Percentiles rank a stretch among this genome's conserved stretches.
Evolutionary conservation across 331 rosid genomes (phyloP).

Genomic region (Prunus yedoensis): DNA sequence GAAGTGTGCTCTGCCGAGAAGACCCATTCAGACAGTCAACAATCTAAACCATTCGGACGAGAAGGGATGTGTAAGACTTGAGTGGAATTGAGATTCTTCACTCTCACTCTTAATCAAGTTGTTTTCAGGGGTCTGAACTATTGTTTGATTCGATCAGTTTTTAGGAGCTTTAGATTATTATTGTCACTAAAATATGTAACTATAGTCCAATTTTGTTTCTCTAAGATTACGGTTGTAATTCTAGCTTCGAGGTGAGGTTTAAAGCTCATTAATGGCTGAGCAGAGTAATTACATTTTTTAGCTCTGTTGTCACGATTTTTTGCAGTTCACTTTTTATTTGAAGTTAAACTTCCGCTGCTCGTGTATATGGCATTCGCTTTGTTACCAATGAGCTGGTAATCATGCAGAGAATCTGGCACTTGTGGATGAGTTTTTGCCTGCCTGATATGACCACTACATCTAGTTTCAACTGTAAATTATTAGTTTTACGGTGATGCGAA

Average conservation of each 20-base stretch:
- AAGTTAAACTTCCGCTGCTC: too few relatives aligned
- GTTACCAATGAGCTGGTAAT: background rate
- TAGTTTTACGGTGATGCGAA: too few relatives aligned
- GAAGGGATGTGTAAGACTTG: slow-evolving; percentile 26
- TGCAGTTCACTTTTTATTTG: background rate
- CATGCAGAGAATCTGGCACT: background rate
- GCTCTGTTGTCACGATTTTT: background rate
- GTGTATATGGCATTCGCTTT: too few relatives aligned
- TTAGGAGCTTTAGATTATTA: slow-evolving; percentile 9
- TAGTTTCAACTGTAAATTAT: too few relatives aligned
- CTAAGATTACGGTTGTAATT: slow-evolving; percentile 37
- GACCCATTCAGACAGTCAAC: slow-evolving; percentile 12
- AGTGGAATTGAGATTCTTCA: slow-evolving; percentile 17
- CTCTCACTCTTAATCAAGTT: slow-evolving; percentile 9
- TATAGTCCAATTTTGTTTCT: slow-evolving; percentile 54
- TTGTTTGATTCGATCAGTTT: slow-evolving; percentile 1
- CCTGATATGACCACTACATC: too few relatives aligned
- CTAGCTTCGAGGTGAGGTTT: slow-evolving; percentile 23
- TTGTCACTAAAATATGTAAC: slow-evolving; percentile 9
- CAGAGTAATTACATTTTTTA: background rate
- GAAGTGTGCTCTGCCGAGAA: slow-evolving; percentile 2
- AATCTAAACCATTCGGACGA: slow-evolving; percentile 11
- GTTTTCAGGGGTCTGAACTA: slow-evolving; percentile 20
- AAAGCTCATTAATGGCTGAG: background rate
- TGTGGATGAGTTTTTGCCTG: too few relatives aligned